These are phyloP conservation scores for Ustilago cynodontis DNA, from an alignment of 1,284 basidiomycete species.

Conservation along the genomic window DNA sequence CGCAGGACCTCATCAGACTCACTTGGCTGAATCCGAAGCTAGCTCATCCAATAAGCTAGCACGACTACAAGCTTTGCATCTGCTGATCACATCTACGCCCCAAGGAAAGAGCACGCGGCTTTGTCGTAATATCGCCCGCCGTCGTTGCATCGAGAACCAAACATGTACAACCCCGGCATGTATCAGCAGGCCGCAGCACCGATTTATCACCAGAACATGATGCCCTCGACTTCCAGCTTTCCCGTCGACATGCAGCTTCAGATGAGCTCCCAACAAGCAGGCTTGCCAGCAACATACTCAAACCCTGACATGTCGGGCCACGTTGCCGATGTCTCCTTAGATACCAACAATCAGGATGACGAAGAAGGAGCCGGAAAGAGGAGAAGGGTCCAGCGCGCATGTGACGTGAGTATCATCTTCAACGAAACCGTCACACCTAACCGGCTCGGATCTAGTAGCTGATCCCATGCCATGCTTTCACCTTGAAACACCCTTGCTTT, in stretches of 20 bases:
- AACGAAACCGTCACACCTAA: not conserved
- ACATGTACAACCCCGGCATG: conserved; percentile 23
- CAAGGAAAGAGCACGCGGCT: not conserved
- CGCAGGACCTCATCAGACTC: no score
- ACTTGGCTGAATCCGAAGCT: not conserved
- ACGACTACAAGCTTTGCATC: not conserved
- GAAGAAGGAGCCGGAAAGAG: conserved; percentile 56
- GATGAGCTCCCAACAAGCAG: conserved; percentile 10
- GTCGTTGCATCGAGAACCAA: not conserved
- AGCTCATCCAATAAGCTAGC: not conserved
- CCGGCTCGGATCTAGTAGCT: no score
- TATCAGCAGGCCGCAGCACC: conserved; percentile 15
- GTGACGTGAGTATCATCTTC: conserved; percentile 27
- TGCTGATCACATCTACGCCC: not conserved
- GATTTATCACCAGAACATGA: conserved; percentile 27
- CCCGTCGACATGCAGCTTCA: conserved; percentile 17
- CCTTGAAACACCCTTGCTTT: not conserved
- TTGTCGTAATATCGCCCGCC: not conserved
- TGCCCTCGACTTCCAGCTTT: conserved; percentile 16
- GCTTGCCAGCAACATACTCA: conserved; percentile 9
- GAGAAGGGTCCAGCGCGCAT: conserved; percentile 59
- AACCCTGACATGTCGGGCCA: conserved; percentile 21
- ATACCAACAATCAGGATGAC: conserved; percentile 40
- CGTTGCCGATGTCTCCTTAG: conserved; percentile 26
- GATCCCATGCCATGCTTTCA: not conserved